Base-by-base conservation (phyloP, 2,329 filamentous ascomycete species). In the Fonsecaea nubica region DNA sequence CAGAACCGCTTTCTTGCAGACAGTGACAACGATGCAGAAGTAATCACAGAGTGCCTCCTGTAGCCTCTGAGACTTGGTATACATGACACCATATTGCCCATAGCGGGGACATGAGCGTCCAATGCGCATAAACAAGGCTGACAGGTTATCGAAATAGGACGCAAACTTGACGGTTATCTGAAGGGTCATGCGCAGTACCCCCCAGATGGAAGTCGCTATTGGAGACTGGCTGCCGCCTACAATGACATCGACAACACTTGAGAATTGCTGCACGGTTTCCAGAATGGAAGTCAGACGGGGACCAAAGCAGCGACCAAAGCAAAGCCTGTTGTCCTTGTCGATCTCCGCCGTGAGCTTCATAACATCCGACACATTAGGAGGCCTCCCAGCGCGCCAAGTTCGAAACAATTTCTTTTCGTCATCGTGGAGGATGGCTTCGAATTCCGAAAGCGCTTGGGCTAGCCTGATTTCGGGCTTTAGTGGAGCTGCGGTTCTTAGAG, bases 371-470 rank as follows among this genome's bases (percentile, higher is more conserved):
- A 62, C 30, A 4, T 8, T 40, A 50, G 65, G 66, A 40, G 50
- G 36, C 12, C 15, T 21, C 15, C 53, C 33, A 4, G 12, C 32
- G 12, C 54, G 53, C 18, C 54, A 32, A 21, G 12, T 50, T 35
- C 61, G 50, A 32, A 67, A 54, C 5, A 8, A 9, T 33, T 71
- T 69, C 58, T 80, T 81, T 36, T 82, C 75, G 5, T 79, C 75
- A 1, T 64, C 63, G 8, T 75, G 74, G 2, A 83, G 76, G 9
- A 72, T 66, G 0, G 75, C 75, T 66, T 82, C 77, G 45, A 81
- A 82, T 56, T 78, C 68, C 0, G 76, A 78, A 0, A 83, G 69
- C 4, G 79, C 80, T 66, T 81, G 74, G 3, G 76, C 79, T 4
- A 83, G 65, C 33, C 67, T 64, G 35, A 71, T 67, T 30, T 69